Base-by-base conservation (phyloP, 345 rosid genomes). In the Hibiscus mutabilis region DNA sequence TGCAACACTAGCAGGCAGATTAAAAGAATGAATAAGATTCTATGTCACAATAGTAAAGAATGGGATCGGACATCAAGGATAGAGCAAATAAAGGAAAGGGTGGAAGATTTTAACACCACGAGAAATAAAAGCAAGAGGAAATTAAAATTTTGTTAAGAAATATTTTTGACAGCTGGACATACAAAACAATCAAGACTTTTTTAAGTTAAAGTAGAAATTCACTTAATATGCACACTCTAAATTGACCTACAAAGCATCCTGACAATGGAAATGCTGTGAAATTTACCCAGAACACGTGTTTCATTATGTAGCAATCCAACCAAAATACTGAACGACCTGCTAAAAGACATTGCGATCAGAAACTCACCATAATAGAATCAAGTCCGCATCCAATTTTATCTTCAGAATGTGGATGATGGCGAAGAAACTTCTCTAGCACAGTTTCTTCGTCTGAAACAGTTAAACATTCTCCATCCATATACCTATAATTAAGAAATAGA, bases 381-480 rank as follows among this genome's bases (percentile, higher is more conserved):
- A 89, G 83, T 64, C 97, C 97, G 55, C 89, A 87, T 49, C 96
- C 98, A 69, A 90, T 83, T 86, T 91, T 91, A 73, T 93, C 98
- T 67, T 83, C 87, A 72, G 85, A 82, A 67, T 82, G 88, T 13
- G 92, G 93, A 82, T 93, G 97, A 82, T 84, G 73, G 46, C 73
- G 75, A 66, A 93, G 97, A 83, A 93, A 92, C 86, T 81, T 89
- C 78, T 85, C 86, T 14, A 80, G 78, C 63, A 89, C 81, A 75
- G 74, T 52, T 70, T 79, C 77, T 80, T 91, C 93, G 69, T 89
- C 93, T 66, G 88, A 91, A 72, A 46, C 79, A 21, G 86, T 81
- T 72, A 91, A 81, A 37, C 75, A 83, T 76, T 81, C 86, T 61
- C 97, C 97, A 76, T 93, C 91, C 80, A 75, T 68, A 72, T 91